Evolutionary conservation across 140 eudicot genomes (phyloP).

Genomic region (Anethum foeniculum): DNA sequence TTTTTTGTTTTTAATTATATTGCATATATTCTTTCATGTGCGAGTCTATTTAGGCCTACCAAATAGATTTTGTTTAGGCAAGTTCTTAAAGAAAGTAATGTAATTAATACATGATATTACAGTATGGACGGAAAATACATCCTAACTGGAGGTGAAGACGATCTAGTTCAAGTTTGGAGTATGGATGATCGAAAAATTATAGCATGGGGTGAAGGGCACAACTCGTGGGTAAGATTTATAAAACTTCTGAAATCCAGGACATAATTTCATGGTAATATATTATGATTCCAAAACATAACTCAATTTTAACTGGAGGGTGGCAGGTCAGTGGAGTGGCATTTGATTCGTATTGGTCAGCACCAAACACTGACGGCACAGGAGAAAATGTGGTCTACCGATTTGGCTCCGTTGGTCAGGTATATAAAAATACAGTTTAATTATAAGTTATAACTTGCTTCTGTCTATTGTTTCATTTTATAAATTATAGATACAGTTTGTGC

Average conservation of each 20-base stretch:
- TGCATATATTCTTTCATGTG: background rate
- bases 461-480: background rate
- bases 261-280: background rate
- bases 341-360: conserved; percentile 92
- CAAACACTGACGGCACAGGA: conserved; percentile 64
- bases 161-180: conserved; percentile 98
- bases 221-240: conserved; percentile 68
- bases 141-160: conserved; percentile 95
- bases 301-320: conserved; percentile 27
- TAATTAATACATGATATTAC: conserved; percentile 32
- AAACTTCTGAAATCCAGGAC: background rate
- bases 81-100: conserved; percentile 6
- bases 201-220: conserved; percentile 99
- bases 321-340: conserved; percentile 99
- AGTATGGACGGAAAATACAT: conserved; percentile 93
- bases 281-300: conserved; percentile 12
- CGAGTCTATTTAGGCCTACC: background rate
- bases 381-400: conserved; percentile 86
- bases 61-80: background rate
- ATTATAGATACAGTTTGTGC: background rate
- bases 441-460: background rate
- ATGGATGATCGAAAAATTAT: conserved; percentile 90
- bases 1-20: background rate
- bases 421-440: background rate
- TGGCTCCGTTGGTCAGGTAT: conserved; percentile 99